Conservation (phyloP, 2,329 filamentous ascomycete species). For the Alternaria panax region DNA sequence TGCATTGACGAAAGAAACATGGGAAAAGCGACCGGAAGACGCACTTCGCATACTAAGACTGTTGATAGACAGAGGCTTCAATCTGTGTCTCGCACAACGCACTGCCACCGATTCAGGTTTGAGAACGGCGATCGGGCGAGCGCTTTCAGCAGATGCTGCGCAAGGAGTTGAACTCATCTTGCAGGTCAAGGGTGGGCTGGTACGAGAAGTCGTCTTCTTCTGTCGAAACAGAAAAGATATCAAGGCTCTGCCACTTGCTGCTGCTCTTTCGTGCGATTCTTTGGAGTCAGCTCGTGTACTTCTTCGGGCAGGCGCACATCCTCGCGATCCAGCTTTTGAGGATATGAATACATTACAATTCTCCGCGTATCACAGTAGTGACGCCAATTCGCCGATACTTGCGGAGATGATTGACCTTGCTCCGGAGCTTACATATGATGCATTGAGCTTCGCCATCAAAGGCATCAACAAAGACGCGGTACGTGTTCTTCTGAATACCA, state of each 20-base stretch:
- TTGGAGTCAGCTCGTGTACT: constrained; percentile 24
- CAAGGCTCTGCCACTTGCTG: constrained; percentile 24
- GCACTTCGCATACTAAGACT: constrained; percentile 28
- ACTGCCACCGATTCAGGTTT: constrained; percentile 23
- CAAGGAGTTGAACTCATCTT: constrained; percentile 29
- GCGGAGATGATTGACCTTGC: constrained; percentile 24
- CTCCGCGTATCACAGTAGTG: constrained; percentile 19
- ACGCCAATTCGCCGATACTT: constrained; percentile 21
- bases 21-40: constrained; percentile 27
- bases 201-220: constrained; percentile 27
- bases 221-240: constrained; percentile 25
- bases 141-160: constrained; percentile 25
- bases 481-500: constrained; percentile 22
- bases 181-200: constrained; percentile 18
- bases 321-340: constrained; percentile 27
- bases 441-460: constrained; percentile 26
- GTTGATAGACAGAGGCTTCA: constrained; percentile 22
- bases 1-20: constrained; percentile 30
- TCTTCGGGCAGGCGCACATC: constrained; percentile 25
- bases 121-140: constrained; percentile 23
- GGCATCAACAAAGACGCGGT: constrained; percentile 23
- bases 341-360: constrained; percentile 28
- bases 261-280: constrained; percentile 19
- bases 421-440: constrained; percentile 26
- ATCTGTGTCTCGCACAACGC: constrained; percentile 20